Percentiles rank a stretch among this genome's conserved stretches.
Conservation (phyloP, 2,329 filamentous ascomycete species). For the Venturia pyrina region DNA sequence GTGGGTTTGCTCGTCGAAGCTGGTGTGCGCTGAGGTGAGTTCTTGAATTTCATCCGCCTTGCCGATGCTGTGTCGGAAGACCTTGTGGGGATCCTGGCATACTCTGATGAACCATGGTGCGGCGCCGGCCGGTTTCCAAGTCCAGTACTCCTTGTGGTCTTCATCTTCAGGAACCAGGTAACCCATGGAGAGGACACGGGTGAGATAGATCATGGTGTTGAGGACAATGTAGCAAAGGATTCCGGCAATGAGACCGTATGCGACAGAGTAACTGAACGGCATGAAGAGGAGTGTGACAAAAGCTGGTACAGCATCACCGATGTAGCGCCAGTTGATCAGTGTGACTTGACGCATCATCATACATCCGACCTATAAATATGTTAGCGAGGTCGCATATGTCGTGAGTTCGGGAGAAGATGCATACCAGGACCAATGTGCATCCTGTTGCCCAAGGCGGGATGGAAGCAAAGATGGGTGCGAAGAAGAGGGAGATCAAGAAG, state of each 20-base stretch:
- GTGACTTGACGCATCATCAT: slow-evolving; percentile 65
- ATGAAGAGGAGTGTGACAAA: slow-evolving; percentile 77
- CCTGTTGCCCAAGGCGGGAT: slow-evolving; percentile 86
- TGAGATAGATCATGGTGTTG: slow-evolving; percentile 59
- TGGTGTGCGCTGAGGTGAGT: not conserved
- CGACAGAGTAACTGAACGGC: slow-evolving; percentile 83
- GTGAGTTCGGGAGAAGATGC: not conserved
- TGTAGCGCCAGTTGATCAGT: slow-evolving; percentile 83
- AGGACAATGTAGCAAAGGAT: slow-evolving; percentile 66
- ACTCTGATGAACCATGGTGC: slow-evolving; percentile 13
- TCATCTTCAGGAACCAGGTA: slow-evolving; percentile 66
- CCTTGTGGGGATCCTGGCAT: slow-evolving; percentile 8
- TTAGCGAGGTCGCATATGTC: not conserved
- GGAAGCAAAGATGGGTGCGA: slow-evolving; percentile 81
- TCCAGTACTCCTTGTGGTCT: slow-evolving; percentile 69
- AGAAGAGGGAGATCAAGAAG: slow-evolving; percentile 83
- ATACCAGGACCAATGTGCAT: slow-evolving; percentile 68
- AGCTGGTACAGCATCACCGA: slow-evolving; percentile 73
- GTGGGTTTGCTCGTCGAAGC: slow-evolving; percentile 4
- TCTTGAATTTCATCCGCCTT: slow-evolving; percentile 6
- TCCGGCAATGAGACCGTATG: slow-evolving; percentile 74
- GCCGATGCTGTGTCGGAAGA: slow-evolving; percentile 7
- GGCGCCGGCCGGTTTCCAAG: slow-evolving; percentile 42
- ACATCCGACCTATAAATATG: slow-evolving; percentile 43
- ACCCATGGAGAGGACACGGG: slow-evolving; percentile 56